A percentile compares a stretch with the other conserved stretches of the same genome.
Evolutionary conservation across 306 rosid species (phyloP).

Genomic region (Glycyrrhiza uralensis): DNA sequence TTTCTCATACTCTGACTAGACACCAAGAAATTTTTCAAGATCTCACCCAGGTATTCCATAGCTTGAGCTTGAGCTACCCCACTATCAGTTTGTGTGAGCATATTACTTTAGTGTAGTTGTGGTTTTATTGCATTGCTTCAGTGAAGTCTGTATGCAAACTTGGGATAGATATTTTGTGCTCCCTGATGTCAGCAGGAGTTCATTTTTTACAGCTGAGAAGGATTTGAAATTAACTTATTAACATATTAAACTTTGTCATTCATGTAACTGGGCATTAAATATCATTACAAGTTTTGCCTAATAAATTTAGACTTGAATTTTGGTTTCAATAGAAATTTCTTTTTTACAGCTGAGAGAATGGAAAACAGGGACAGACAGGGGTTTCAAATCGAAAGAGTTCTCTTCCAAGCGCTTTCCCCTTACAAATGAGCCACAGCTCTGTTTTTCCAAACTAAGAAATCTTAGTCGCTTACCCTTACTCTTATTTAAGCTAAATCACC

Average conservation of each 20-base stretch:
- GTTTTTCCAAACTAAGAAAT: background rate
- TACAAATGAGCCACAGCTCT: background rate
- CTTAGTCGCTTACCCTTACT: background rate
- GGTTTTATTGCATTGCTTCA: background rate
- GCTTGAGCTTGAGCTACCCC: background rate
- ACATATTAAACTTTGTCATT: background rate
- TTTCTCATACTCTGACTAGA: constrained; percentile 93
- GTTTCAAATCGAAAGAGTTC: no score
- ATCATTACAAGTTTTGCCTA: background rate
- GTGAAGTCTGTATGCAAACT: background rate
- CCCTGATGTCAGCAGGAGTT: background rate
- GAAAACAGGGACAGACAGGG: background rate
- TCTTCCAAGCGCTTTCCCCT: no score
- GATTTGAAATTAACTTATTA: background rate
- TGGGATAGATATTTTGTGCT: no score
- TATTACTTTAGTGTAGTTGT: constrained; percentile 3
- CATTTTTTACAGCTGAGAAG: background rate
- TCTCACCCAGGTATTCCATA: constrained; percentile 79
- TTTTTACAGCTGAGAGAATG: background rate
- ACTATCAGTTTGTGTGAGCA: background rate
- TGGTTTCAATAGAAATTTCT: background rate
- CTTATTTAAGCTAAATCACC: background rate
- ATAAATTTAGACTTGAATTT: background rate
- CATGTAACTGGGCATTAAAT: background rate
- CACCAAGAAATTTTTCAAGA: constrained; percentile 98